Conservation (phyloP, 257 asterid species). For the Przewalskia tangutica region DNA sequence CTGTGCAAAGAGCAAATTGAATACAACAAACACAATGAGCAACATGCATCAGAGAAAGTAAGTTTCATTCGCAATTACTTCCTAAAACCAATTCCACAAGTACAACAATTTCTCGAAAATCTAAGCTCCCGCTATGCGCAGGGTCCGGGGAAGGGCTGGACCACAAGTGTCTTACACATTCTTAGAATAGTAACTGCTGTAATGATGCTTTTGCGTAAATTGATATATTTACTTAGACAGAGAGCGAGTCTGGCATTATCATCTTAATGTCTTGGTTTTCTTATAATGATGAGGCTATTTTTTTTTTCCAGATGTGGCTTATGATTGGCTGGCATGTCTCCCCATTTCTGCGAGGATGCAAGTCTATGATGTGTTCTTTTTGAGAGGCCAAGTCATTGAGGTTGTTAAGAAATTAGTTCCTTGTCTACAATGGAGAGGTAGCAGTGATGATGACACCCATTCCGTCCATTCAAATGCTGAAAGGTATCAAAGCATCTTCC, state of each 20-base stretch:
- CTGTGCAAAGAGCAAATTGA: background rate
- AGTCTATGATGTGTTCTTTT: conserved; percentile 68
- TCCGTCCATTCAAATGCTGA: conserved; percentile 66
- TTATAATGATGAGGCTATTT: conserved; percentile 12
- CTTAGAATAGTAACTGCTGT: background rate
- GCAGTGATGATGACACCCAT: conserved; percentile 25
- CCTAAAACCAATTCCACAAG: background rate
- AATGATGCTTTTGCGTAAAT: background rate
- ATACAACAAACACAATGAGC: background rate
- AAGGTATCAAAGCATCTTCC: conserved; percentile 38
- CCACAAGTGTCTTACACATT: background rate
- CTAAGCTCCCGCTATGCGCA: too few relatives aligned
- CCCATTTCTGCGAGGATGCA: conserved; percentile 72
- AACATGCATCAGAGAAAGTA: background rate
- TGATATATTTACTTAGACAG: background rate
- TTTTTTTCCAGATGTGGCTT: conserved; percentile 56
- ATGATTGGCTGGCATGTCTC: conserved; percentile 78
- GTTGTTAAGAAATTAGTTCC: conserved; percentile 64
- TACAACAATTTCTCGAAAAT: too few relatives aligned
- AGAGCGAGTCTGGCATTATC: background rate
- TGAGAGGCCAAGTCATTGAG: conserved; percentile 53
- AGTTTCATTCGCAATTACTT: background rate
- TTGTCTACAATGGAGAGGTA: conserved; percentile 49
- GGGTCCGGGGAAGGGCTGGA: too few relatives aligned
- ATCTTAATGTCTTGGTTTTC: background rate